Percentiles rank a stretch among this genome's conserved stretches.
These are phyloP conservation scores for Solanum appendiculatum DNA, from an alignment of 257 asterid species.

Conservation along the genomic window DNA sequence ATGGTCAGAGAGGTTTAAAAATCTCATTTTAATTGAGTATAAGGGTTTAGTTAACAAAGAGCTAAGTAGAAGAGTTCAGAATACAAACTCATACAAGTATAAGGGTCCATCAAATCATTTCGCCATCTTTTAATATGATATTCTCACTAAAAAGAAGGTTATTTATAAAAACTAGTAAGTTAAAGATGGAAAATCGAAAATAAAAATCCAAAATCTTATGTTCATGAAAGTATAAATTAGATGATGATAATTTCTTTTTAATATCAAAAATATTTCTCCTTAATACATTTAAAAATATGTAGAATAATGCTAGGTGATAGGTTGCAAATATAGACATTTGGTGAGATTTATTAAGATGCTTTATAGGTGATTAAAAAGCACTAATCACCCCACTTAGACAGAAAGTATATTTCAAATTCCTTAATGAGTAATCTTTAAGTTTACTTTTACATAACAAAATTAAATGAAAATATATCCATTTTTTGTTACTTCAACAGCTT, in stretches of 20 bases:
- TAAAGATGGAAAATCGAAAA: neutral
- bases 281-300: neutral
- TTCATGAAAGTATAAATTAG: neutral
- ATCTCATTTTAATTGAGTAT: too few species aligned
- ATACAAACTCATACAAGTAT: too few species aligned
- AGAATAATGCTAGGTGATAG: neutral
- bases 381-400: neutral
- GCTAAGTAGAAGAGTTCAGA: too few species aligned
- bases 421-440: neutral
- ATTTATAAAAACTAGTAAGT: neutral
- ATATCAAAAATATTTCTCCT: neutral
- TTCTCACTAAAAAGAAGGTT: neutral
- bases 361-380: neutral
- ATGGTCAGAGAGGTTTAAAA: too few species aligned
- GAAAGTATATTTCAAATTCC: neutral
- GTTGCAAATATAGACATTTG: neutral
- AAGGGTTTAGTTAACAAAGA: too few species aligned
- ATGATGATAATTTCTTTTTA: neutral
- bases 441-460: neutral
- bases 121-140: neutral
- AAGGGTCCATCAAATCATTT: too few species aligned
- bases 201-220: neutral
- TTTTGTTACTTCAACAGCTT: neutral
- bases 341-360: neutral
- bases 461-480: neutral